Base-by-base conservation (phyloP, 2,329 filamentous ascomycete genomes). In the Sarocladium strictum region DNA sequence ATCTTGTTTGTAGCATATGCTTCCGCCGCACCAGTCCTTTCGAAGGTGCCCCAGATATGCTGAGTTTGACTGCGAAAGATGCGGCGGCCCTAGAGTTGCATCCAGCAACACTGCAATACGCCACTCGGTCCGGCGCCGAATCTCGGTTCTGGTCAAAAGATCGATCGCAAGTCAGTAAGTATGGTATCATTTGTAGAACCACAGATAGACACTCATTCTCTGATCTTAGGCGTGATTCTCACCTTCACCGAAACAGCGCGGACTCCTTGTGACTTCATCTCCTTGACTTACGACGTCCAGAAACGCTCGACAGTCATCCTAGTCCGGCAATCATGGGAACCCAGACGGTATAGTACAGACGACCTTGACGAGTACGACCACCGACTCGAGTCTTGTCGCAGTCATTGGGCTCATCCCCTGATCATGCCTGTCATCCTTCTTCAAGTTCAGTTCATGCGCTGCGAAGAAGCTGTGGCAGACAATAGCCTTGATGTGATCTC, bases 181-280 rank as follows among this genome's bases (percentile, higher is more conserved):
- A 4, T 27, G 6, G 19, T 17, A 11, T 10, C n/a, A 17, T 14
- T 4, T 27, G 12, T 32, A 10, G 3, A 12, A 7, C 17, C 26
- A 45, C 40, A 23, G 21, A n/a, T 17, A 17, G 47, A 24, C 32
- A 27, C 57, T 63, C 23, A 64, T 27, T 3, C n/a, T n/a, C n/a
- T n/a, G 24, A 40, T 1, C 15, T 27, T 0, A 72, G 71, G 71
- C 57, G 60, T 76, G 35, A 72, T 76, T 53, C 64, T 76, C 53
- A 72, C 72, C 32, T 76, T 76, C 58, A 74, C 74, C 3, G 67
- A 67, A 21, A 70, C 72, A 53, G 71, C 74, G 21, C 70, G 69
- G 41, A 72, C 74, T 0, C 73, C 74, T 0, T 76, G 72, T 47
- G 74, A 76, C 60, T 76, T 76, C 57, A 63, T 76, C 10, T 76